Percentiles rank a stretch among this genome's conserved stretches.
phyloP scores from a whole-genome alignment of 345 rosid species.

The Populus tremula region DNA sequence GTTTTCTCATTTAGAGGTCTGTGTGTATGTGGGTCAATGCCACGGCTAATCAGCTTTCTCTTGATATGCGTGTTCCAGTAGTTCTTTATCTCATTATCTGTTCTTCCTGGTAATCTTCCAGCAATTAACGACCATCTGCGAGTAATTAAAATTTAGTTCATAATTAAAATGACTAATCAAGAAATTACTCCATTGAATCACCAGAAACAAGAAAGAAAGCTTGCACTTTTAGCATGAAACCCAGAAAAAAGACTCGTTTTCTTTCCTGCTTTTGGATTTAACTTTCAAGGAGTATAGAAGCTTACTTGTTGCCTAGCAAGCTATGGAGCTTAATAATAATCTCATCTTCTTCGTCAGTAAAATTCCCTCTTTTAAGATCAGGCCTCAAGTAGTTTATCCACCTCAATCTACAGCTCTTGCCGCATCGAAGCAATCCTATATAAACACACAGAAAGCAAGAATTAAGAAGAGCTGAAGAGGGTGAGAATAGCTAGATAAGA shows the following conservation, averaged over 20 bases:
- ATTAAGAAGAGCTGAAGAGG: not conserved
- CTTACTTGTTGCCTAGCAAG: conserved; percentile 51
- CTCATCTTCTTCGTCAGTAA: conserved; percentile 50
- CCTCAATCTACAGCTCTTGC: conserved; percentile 49
- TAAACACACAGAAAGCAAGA: not conserved
- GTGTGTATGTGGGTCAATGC: conserved; percentile 52
- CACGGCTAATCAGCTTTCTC: conserved; percentile 43
- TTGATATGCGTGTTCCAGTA: conserved; percentile 60
- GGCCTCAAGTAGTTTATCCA: conserved; percentile 54
- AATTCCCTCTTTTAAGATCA: conserved; percentile 54
- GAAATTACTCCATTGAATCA: not conserved
- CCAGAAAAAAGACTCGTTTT: not conserved
- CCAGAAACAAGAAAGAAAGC: not conserved
- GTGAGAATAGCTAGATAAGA: not conserved
- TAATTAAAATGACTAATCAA: not conserved
- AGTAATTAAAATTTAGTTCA: not conserved
- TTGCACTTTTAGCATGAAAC: not conserved
- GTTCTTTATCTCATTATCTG: conserved; percentile 54
- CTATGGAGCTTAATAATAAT: conserved; percentile 49
- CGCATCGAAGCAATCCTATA: conserved; percentile 60
- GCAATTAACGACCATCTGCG: conserved; percentile 54
- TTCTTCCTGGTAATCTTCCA: conserved; percentile 49
- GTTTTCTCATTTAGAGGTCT: conserved; percentile 39
- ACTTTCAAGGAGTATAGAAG: not conserved
- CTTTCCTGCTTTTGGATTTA: not conserved